Conservation (phyloP, 2,329 filamentous ascomycete genomes). For the Gremmenia infestans region DNA sequence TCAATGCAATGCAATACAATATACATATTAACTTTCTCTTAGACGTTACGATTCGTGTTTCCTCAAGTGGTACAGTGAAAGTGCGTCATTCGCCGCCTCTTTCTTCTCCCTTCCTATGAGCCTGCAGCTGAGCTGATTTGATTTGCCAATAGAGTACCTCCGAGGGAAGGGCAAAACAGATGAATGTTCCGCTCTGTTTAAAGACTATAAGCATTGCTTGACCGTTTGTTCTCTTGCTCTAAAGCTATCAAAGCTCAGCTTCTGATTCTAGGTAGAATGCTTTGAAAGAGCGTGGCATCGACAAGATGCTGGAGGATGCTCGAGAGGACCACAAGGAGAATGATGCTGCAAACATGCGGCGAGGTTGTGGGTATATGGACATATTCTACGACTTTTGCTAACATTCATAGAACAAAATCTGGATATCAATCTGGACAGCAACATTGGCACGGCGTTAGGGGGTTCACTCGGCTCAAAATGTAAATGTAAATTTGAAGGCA, state of each 20-base stretch:
- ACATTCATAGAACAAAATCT: not conserved
- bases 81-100: slow-evolving; percentile 48
- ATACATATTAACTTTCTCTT: slow-evolving; percentile 2
- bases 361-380: slow-evolving; percentile 32
- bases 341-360: slow-evolving; percentile 63
- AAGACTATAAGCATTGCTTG: slow-evolving; percentile 82
- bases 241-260: not conserved
- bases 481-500: not conserved
- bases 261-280: slow-evolving; percentile 55
- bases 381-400: not conserved
- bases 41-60: slow-evolving; percentile 97
- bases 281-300: slow-evolving; percentile 83
- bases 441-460: slow-evolving; percentile 15
- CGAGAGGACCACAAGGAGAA: slow-evolving; percentile 85
- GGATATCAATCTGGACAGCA: not conserved
- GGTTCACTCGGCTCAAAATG: slow-evolving; percentile 2
- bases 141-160: slow-evolving; percentile 66
- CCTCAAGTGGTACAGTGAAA: slow-evolving; percentile 98
- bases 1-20: not conserved
- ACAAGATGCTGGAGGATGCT: slow-evolving; percentile 87
- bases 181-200: slow-evolving; percentile 82
- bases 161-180: slow-evolving; percentile 75
- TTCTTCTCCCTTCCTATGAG: not conserved
- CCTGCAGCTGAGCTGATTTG: slow-evolving; percentile 11
- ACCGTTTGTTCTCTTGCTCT: slow-evolving; percentile 47